A percentile compares a stretch with the other conserved stretches of the same genome.
Conservation (phyloP, 2,329 filamentous ascomycete genomes). For the Penicillium sp. region DNA sequence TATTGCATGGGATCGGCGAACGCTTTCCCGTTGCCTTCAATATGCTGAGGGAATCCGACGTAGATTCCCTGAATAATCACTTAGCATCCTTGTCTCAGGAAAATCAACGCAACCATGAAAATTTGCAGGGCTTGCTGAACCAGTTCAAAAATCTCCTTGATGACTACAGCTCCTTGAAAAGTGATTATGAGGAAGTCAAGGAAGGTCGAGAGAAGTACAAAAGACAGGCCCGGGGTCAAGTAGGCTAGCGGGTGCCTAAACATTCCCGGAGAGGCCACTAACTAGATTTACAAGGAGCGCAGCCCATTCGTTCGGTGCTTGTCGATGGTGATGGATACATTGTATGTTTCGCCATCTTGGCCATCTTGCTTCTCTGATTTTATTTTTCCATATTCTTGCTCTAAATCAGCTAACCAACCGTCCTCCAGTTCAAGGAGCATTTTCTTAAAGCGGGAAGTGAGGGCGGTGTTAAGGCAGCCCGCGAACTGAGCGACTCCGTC, state of each 20-base stretch:
- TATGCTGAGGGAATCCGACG: conserved; percentile 25
- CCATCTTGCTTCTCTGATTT: not conserved
- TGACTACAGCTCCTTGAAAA: conserved; percentile 57
- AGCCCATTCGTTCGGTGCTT: conserved; percentile 60
- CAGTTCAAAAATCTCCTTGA: conserved; percentile 50
- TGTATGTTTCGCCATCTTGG: conserved; percentile 21
- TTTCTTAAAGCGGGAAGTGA: conserved; percentile 51
- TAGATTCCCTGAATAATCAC: conserved; percentile 24
- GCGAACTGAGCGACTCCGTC: conserved; percentile 54
- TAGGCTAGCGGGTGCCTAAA: conserved; percentile 9
- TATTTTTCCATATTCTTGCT: not conserved
- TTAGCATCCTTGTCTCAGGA: conserved; percentile 20
- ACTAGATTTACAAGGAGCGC: conserved; percentile 38
- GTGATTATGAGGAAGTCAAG: conserved; percentile 58
- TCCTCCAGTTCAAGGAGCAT: conserved; percentile 58
- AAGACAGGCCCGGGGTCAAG: conserved; percentile 49
- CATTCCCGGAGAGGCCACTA: conserved; percentile 5
- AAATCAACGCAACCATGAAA: conserved; percentile 31
- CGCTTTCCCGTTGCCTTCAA: conserved; percentile 18
- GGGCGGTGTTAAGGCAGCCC: conserved; percentile 58
- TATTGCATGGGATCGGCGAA: conserved; percentile 18
- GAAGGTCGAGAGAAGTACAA: conserved; percentile 58
- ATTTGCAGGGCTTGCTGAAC: conserved; percentile 34
- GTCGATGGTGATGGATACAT: conserved; percentile 64
- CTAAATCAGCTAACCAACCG: not conserved